Evolutionary conservation across 352 stramenopile genomes (phyloP).

Genomic region (Globisporangium rhizosaccharum): DNA sequence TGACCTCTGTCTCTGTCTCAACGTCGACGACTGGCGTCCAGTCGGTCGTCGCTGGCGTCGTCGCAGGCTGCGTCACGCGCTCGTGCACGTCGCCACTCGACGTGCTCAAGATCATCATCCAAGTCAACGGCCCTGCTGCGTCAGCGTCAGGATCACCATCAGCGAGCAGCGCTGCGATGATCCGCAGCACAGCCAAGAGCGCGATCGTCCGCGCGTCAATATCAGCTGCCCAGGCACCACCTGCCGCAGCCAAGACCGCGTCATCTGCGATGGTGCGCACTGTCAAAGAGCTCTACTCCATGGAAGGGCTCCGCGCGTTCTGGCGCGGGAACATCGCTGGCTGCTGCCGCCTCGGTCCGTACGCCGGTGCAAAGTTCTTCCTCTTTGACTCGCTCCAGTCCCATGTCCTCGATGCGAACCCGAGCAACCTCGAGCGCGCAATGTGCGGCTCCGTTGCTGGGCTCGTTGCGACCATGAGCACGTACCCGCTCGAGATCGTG

Average conservation of each 20-base stretch:
- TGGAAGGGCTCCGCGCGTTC: conserved; percentile 68
- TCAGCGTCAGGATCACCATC: conserved; percentile 1
- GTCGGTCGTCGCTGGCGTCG: conserved; percentile 64
- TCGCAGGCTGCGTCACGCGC: conserved; percentile 76
- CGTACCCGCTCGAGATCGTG: conserved; percentile 80
- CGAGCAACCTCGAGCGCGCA: no score
- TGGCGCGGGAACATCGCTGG: conserved; percentile 74
- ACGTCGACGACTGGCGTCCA: conserved; percentile 25
- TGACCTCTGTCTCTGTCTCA: no score
- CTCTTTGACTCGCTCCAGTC: conserved; percentile 66
- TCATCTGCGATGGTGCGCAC: conserved; percentile 15
- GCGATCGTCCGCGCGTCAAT: conserved; percentile 7
- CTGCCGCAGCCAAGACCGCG: conserved; percentile 18
- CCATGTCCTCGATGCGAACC: conserved; percentile 30
- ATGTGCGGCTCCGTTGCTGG: conserved; percentile 5
- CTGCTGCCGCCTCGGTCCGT: conserved; percentile 71
- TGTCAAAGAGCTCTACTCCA: conserved; percentile 50
- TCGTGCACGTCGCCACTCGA: conserved; percentile 78
- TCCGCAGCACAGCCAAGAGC: neutral
- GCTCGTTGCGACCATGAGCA: conserved; percentile 64
- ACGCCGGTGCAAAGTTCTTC: conserved; percentile 80
- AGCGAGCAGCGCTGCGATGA: neutral
- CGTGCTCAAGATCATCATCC: conserved; percentile 83
- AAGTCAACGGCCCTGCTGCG: conserved; percentile 49
- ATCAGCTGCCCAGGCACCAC: conserved; percentile 16